Evolutionary conservation across 2,329 filamentous ascomycete species (phyloP), one percentile per base, ranked within the genome.

Genomic region (Pseudogymnoascus sp.): DNA sequence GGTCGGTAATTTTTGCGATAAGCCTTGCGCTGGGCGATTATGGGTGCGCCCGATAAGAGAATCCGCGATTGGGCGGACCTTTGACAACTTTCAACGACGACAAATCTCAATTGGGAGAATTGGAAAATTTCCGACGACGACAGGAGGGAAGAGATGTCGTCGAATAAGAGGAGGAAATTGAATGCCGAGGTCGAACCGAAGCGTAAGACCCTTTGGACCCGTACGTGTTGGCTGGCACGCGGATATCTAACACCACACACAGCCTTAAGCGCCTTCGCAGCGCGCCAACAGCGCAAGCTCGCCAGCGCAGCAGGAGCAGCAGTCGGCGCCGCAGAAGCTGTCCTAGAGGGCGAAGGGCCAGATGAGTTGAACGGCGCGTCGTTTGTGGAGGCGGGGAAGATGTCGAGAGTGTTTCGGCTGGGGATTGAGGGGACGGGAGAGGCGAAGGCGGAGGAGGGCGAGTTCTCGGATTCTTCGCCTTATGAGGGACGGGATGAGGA

Each of bases 91-190:
- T 37, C 30, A 34, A 37, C 54, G 30, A 37, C 54, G 54, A 58
- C 30, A n/a, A n/a, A 28, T 58, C 22, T 25, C 16, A 16, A 37
- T n/a, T 12, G 54, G 12, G 20, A 58, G 6, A 9, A 35, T 22
- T 22, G 12, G 12, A 16, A 16, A n/a, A 8, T 16, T 50, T 50
- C 35, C 20, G 9, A 2, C n/a, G 54, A 34, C 16, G 30, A 38
- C 54, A 14, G 14, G 30, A 16, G 50, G 25, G 28, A 32, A 57
- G 47, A 43, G 30, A 68, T 69, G 67, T 66, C 72, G 35, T 67
- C 72, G 9, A 73, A 68, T 61, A 78, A 77, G 63, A 72, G 70
- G 65, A 73, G 78, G 57, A 81, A 77, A 68, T 63, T 81, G 7
- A 70, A 76, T 63, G 65, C 67, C 8, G 64, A 69, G 59, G 67